These are phyloP conservation scores for Fraxinus sp. DNA, from an alignment of 305 asterid species.

Conservation along the genomic window DNA sequence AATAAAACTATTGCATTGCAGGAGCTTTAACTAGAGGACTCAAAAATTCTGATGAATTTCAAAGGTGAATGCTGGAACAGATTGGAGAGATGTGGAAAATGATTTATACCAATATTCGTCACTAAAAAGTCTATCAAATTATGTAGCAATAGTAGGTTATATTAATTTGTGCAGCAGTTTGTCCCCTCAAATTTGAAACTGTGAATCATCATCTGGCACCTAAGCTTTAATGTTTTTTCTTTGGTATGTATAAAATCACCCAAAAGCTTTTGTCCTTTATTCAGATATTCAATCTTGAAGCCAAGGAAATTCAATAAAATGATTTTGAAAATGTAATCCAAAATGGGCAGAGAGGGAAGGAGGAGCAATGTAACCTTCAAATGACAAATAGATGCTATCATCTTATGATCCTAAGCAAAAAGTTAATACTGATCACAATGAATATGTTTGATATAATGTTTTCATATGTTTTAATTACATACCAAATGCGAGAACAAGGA, in stretches of 20 bases:
- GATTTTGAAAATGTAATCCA: background rate
- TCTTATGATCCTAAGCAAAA: background rate
- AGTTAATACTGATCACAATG: background rate
- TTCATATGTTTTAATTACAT: background rate
- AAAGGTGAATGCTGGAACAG: background rate
- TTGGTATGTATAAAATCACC: background rate
- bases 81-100: background rate
- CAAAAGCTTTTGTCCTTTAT: background rate
- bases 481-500: background rate
- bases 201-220: background rate
- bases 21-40: constrained; percentile 11
- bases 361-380: background rate
- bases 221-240: background rate
- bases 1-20: background rate
- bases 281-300: background rate
- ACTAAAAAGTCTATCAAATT: background rate
- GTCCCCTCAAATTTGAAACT: background rate
- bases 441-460: background rate
- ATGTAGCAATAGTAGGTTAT: background rate
- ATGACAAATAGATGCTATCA: background rate
- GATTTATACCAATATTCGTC: background rate
- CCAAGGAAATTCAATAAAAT: background rate
- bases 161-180: background rate
- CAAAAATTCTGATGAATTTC: background rate
- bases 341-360: background rate